phyloP scores from a whole-genome alignment of 148 eudicot species.

The Rhododendron henanense region DNA sequence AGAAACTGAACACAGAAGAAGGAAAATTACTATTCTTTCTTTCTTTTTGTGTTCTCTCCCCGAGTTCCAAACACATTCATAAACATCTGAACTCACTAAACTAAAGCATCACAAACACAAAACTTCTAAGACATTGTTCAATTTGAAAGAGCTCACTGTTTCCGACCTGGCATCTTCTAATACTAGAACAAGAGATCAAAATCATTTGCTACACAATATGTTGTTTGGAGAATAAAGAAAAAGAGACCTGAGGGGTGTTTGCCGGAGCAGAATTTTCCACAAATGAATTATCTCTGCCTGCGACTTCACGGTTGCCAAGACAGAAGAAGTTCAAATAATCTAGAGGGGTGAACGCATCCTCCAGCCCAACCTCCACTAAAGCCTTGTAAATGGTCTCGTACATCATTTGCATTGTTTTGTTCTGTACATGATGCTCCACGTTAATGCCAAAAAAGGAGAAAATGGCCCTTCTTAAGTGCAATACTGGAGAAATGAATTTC shows the following conservation, averaged over 20 bases:
- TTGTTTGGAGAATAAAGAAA: background rate
- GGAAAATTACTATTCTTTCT: background rate
- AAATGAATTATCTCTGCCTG: conserved; percentile 18
- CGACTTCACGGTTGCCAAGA: conserved; percentile 85
- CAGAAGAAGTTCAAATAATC: conserved; percentile 93
- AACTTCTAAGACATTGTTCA: background rate
- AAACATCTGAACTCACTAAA: background rate
- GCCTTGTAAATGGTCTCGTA: conserved; percentile 85
- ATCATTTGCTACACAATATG: background rate
- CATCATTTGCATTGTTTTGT: conserved; percentile 99
- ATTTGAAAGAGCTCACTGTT: background rate
- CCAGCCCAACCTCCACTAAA: conserved; percentile 78
- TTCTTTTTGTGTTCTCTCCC: background rate
- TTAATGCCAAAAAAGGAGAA: background rate
- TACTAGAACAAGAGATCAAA: background rate
- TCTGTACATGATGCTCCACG: conserved; percentile 31
- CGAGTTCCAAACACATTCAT: background rate
- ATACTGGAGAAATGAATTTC: background rate
- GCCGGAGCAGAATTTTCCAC: conserved; percentile 34
- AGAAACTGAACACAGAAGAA: background rate
- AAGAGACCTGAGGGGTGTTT: conserved; percentile 67
- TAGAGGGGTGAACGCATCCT: conserved; percentile 61
- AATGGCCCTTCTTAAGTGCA: background rate
- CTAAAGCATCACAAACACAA: background rate
- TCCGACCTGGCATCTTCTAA: background rate